Evolutionary conservation across 768 basidiomycete species (phyloP).

Genomic region (Xerocomus brunneocitrinus): DNA sequence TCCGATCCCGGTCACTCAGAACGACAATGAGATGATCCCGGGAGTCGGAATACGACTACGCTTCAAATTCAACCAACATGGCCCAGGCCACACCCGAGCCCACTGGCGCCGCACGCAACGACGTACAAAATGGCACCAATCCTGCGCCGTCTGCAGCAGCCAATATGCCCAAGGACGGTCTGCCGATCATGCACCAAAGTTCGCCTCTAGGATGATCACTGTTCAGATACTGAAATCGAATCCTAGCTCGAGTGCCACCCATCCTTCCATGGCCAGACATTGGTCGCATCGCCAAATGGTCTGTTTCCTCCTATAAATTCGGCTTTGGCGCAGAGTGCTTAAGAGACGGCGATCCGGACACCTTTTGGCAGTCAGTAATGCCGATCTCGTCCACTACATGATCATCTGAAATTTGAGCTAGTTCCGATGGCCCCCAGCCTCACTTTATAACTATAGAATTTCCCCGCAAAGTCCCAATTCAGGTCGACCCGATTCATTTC

Average conservation of each 20-base stretch:
- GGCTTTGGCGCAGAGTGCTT: constrained; percentile 94
- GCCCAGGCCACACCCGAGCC: constrained; percentile 4
- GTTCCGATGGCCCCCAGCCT: constrained; percentile 94
- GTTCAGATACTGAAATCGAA: neutral
- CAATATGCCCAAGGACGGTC: constrained; percentile 30
- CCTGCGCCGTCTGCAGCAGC: constrained; percentile 12
- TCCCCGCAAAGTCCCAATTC: constrained; percentile 81
- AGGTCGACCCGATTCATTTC: constrained; percentile 43
- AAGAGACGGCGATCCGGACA: constrained; percentile 81
- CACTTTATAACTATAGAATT: constrained; percentile 96
- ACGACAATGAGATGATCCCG: neutral
- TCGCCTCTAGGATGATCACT: constrained; percentile 3
- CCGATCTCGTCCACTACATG: neutral
- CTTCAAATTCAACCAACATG: constrained; percentile 8
- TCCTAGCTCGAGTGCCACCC: constrained; percentile 41
- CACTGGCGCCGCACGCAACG: constrained; percentile 4
- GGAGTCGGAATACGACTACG: neutral
- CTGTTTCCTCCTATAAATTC: constrained; percentile 94
- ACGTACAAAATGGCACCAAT: constrained; percentile 11
- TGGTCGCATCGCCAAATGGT: constrained; percentile 87
- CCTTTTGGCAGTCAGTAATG: constrained; percentile 92
- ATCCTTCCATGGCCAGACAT: constrained; percentile 75
- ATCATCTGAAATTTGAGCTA: constrained; percentile 24
- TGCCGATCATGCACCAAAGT: constrained; percentile 39
- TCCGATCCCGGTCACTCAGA: neutral